Percentiles rank a stretch among this genome's conserved stretches.
Evolutionary conservation across 2,329 filamentous ascomycete species (phyloP).

Genomic region (Neophaeococcomyces mojaviensis): DNA sequence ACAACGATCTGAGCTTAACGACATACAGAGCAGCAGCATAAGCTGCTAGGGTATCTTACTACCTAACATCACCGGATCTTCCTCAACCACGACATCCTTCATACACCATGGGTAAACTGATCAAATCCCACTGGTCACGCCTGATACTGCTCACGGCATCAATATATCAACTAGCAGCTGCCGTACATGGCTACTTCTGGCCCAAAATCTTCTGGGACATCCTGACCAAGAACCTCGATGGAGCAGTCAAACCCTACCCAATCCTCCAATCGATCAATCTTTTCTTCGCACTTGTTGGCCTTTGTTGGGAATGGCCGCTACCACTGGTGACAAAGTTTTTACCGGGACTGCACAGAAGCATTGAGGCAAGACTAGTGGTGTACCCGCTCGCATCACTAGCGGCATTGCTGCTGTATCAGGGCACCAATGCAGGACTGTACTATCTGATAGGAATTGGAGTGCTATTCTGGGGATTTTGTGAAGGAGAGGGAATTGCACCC

Average conservation of each 20-base stretch:
- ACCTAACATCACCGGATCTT: neutral
- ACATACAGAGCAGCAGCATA: constrained; percentile 1
- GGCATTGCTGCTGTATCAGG: constrained; percentile 78
- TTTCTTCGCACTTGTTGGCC: constrained; percentile 65
- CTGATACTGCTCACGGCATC: constrained; percentile 85
- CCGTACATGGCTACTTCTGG: constrained; percentile 89
- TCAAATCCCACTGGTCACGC: constrained; percentile 98
- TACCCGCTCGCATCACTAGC: constrained; percentile 71
- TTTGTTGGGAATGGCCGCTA: constrained; percentile 90
- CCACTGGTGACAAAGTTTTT: constrained; percentile 45
- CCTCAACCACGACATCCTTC: constrained; percentile 5
- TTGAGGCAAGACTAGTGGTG: constrained; percentile 75
- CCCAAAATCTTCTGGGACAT: constrained; percentile 99
- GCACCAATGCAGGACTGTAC: constrained; percentile 85
- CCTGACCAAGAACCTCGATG: constrained; percentile 80
- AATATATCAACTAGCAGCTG: constrained; percentile 73
- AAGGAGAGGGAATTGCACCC: constrained; percentile 72
- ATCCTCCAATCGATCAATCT: constrained; percentile 86
- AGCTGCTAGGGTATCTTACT: neutral
- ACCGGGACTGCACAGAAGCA: constrained; percentile 78
- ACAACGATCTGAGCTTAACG: constrained; percentile 2
- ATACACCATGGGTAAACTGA: constrained; percentile 78
- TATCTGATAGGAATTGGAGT: constrained; percentile 77
- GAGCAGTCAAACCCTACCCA: constrained; percentile 77
- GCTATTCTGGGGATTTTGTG: constrained; percentile 96